Evolutionary conservation across 805 yeast genomes (phyloP), one percentile per base, ranked within the genome.

Genomic region (Candida incommunis): DNA sequence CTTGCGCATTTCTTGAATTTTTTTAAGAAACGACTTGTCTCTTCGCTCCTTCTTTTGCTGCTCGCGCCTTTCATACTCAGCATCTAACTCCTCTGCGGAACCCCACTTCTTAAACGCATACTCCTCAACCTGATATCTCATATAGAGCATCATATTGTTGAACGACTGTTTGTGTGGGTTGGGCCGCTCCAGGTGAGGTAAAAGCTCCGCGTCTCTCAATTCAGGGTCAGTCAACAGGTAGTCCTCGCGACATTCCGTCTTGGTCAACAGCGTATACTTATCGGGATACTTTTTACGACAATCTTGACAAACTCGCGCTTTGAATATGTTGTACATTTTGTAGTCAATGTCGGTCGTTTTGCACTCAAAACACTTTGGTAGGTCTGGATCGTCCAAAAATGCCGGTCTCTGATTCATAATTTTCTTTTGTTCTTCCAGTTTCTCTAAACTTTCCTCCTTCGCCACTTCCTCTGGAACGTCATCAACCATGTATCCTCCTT

Each of bases 31-130:
- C 60, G 78, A 78, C 55, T 78, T 78, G 50, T 87, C 96, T 48
- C 83, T 72, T 44, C 95, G 68, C 46, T 75, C 74, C 18, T 84
- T 68, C 50, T 84, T 77, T 56, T 74, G 71, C 42, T 71, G 75
- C 60, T 85, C 95, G 25, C 98, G 66, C 43, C 85, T 63, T 51
- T 84, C 82, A 84, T 94, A 92, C 60, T 92, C 99, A n/a, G 72
- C 72, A 61, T 92, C 99, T 34, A 92, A 63, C 0, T 82, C 86
- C 45, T 86, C 95, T 7, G 80, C 73, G 1, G 94, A 81, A 1
- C 92, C 94, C 99, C 98, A 92, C 63, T 92, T 90, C 57, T 82
- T 80, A 66, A 80, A 84, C 0, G 97, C 94, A 63, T 72, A 84
- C 55, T 81, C 85, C 60, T 92, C 98, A n/a, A 92, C 86, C 56